These are phyloP conservation scores for Immersiella caudata DNA, from an alignment of 495 filamentous ascomycete species.

Conservation along the genomic window DNA sequence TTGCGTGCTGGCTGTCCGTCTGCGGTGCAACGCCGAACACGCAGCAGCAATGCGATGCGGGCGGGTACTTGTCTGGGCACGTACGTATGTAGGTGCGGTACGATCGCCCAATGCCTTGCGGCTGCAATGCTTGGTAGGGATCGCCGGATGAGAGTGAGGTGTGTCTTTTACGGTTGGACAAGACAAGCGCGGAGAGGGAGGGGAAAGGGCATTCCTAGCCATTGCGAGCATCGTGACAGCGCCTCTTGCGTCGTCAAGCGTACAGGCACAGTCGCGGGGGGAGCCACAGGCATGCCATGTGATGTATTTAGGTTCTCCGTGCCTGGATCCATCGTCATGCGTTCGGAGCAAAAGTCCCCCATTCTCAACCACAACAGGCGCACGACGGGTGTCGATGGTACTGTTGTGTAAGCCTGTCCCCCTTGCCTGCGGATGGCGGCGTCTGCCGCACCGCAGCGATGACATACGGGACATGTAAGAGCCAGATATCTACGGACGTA, in stretches of 20 bases:
- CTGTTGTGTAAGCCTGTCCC: not conserved
- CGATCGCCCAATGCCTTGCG: not conserved
- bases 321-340: constrained; percentile 1
- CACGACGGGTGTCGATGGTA: not conserved
- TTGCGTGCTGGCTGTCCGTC: not conserved
- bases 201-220: not conserved
- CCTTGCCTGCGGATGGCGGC: not conserved
- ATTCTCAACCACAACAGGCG: not conserved
- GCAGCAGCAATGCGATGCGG: not conserved
- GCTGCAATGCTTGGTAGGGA: not conserved
- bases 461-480: not conserved
- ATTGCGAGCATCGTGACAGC: not conserved
- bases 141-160: not conserved
- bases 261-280: not conserved
- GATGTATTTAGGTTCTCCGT: not conserved
- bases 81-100: not conserved
- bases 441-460: not conserved
- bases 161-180: not conserved
- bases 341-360: not conserved
- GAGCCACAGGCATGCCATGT: not conserved
- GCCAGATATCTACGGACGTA: not conserved
- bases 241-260: not conserved
- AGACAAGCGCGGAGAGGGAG: not conserved
- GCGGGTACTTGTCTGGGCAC: not conserved
- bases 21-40: not conserved